Base-by-base conservation (phyloP, 2,329 filamentous ascomycete genomes). In the Monilinia vaccinii-corymbosi region DNA sequence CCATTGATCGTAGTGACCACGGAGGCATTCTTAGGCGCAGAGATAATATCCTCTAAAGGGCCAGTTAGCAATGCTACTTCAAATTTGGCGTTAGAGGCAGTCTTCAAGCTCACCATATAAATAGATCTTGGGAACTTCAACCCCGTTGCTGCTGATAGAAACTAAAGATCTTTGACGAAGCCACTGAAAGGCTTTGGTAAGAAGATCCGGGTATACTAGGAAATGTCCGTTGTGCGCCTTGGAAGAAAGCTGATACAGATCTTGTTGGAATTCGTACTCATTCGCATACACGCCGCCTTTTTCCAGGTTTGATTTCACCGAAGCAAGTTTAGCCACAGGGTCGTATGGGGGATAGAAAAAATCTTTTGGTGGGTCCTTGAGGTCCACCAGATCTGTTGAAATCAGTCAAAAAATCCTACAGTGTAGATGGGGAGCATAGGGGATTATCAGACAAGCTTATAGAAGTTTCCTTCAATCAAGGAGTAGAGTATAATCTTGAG, bases 181-280 rank as follows among this genome's bases (percentile, higher is more conserved):
- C 66, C 68, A 86, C 62, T 69, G 76, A 71, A 85, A 83, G 0
- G 80, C 75, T 46, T 76, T 77, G 16, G 69, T 65, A 10, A 84
- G 75, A 5, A 78, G 73, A 63, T 83, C 80, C 3, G 81, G 80
- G 16, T 77, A 72, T 67, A 79, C 84, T 2, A 75, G 73, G 55
- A 86, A 84, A 67, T 89, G 86, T 1, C 84, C 83, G 68, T 89
- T 86, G 65, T 88, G 83, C 4, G 81, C 80, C 1, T 75, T 75
- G 28, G 76, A 75, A 40, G 84, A 75, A 9, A 82, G 71, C 40
- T 76, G 71, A 60, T 80, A 79, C 2, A 89, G 73, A 32, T 81
- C 80, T 9, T 73, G 63, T 65, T 83, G 78, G 64, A 83, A 82
- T 9, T 79, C 77, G 67, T 79, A 82, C 65, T 85, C 81, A 68